A percentile compares a stretch with the other conserved stretches of the same genome.
phyloP scores from a whole-genome alignment of 176 grass and related monocot species.

The Tuctoria greenei region DNA sequence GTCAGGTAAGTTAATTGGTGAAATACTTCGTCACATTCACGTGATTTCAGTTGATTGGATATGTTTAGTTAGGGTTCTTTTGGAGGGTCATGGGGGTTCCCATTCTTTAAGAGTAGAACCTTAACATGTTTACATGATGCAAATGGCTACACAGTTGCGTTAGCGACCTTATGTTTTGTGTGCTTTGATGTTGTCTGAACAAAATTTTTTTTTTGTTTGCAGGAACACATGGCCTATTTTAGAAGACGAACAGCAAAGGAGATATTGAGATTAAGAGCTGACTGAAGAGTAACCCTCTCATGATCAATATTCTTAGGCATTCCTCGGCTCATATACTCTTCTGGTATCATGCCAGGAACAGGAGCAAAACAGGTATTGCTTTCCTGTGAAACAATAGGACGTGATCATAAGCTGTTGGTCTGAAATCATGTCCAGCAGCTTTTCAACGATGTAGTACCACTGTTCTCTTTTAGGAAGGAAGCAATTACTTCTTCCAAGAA shows the following conservation, averaged over 20 bases:
- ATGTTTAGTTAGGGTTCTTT: not conserved
- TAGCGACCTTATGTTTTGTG: not conserved
- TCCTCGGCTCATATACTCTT: slow-evolving; percentile 26
- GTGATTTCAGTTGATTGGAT: slow-evolving; percentile 1
- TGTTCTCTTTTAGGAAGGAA: not conserved
- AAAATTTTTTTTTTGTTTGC: slow-evolving; percentile 29
- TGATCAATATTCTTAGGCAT: slow-evolving; percentile 20
- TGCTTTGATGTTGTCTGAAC: slow-evolving; percentile 12
- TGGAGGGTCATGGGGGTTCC: not conserved
- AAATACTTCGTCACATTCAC: not conserved
- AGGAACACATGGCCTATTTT: slow-evolving; percentile 87
- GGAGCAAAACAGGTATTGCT: not conserved
- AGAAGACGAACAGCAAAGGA: slow-evolving; percentile 77
- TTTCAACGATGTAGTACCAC: slow-evolving; percentile 6
- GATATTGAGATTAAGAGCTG: slow-evolving; percentile 74
- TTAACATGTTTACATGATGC: slow-evolving; percentile 6
- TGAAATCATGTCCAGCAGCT: slow-evolving; percentile 7
- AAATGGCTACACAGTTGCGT: not conserved
- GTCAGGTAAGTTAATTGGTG: slow-evolving; percentile 51
- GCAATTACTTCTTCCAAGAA: not conserved
- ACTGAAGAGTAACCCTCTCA: slow-evolving; percentile 33
- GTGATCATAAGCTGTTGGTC: slow-evolving; percentile 21
- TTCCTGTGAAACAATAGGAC: not conserved
- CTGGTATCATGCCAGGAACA: not conserved
- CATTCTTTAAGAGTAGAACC: not conserved